phyloP scores from a whole-genome alignment of 2,329 filamentous ascomycete genomes.

The Atkinsonella texensis region DNA sequence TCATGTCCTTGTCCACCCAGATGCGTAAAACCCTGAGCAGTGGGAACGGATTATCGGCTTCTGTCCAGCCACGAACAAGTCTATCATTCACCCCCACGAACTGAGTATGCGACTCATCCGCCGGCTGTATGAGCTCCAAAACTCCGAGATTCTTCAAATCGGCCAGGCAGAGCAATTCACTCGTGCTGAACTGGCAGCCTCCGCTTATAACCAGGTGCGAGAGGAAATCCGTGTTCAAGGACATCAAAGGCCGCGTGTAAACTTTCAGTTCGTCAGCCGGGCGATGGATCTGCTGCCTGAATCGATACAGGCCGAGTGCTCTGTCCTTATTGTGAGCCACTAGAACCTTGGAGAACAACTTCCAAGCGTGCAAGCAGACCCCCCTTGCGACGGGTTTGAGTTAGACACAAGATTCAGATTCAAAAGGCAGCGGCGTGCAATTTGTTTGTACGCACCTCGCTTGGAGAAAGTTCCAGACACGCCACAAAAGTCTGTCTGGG shows the following conservation, averaged over 20 bases:
- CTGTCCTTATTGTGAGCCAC: constrained; percentile 21
- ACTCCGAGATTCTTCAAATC: constrained; percentile 34
- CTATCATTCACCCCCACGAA: constrained; percentile 32
- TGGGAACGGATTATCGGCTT: constrained; percentile 30
- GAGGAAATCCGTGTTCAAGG: constrained; percentile 25
- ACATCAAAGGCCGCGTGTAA: constrained; percentile 27
- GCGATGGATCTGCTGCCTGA: constrained; percentile 26
- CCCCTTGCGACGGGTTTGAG: constrained; percentile 9
- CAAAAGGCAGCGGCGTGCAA: not conserved
- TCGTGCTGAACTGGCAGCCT: constrained; percentile 20
- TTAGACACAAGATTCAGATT: not conserved
- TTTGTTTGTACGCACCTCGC: constrained; percentile 20
- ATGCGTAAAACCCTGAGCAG: constrained; percentile 34
- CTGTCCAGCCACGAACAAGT: constrained; percentile 33
- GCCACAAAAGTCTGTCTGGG: constrained; percentile 23
- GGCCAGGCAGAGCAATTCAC: constrained; percentile 29
- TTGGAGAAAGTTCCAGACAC: constrained; percentile 28
- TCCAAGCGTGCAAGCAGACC: constrained; percentile 28
- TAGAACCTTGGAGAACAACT: constrained; percentile 23
- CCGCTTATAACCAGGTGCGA: constrained; percentile 28
- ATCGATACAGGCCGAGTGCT: constrained; percentile 25
- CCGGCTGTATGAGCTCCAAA: constrained; percentile 33
- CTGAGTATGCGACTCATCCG: constrained; percentile 13
- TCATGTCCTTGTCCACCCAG: constrained; percentile 28
- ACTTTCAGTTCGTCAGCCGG: constrained; percentile 20